Base-by-base conservation (phyloP, 2,329 filamentous ascomycete species). In the Teratosphaeria epicoccoides region DNA sequence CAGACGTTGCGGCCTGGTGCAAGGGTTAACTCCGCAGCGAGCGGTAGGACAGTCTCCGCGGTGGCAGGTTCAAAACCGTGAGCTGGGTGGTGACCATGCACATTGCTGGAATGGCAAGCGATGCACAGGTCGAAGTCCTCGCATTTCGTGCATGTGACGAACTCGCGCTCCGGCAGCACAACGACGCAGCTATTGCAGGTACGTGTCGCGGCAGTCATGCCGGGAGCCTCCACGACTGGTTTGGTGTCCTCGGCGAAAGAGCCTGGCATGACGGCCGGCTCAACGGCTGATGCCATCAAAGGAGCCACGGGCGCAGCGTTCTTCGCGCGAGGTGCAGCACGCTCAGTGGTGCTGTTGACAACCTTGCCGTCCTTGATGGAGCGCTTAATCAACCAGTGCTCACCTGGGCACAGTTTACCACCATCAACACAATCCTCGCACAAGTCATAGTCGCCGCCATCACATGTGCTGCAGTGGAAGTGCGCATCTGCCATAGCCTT, bases 311-410 rank as follows among this genome's bases (percentile, higher is more conserved):
- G 4, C 33, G 17, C 33, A 9, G 33, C 17, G 50, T 66, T 59
- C 46, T 49, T 47, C 9, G 45, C 17, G 28, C 74, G 75, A 23
- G 70, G 63, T 17, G 59, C 55, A 53, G 95, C 77, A 23, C 78
- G 86, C 71, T 95, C 87, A 1, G 90, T 96, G 22, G 81, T 88
- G 76, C 90, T 96, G 70, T 82, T 88, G 59, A 88, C 79, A 52
- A 96, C 83, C 57, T 81, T 76, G 48, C 90, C 91, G 53, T 89
- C 79, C 63, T 84, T 77, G 56, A 95, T 81, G 57, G 81, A 82
- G 53, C 93, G 85, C 80, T 95, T 96, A 69, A 97, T 91, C 70
- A 98, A 76, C 90, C 89, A 96, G 72, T 98, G 93, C 25, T 84
- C 79, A 52, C 83, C 83, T 56, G 83, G 79, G 74, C 94, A 98